phyloP scores from a whole-genome alignment of 306 rosid species.

The Astragalus glycyphyllos region DNA sequence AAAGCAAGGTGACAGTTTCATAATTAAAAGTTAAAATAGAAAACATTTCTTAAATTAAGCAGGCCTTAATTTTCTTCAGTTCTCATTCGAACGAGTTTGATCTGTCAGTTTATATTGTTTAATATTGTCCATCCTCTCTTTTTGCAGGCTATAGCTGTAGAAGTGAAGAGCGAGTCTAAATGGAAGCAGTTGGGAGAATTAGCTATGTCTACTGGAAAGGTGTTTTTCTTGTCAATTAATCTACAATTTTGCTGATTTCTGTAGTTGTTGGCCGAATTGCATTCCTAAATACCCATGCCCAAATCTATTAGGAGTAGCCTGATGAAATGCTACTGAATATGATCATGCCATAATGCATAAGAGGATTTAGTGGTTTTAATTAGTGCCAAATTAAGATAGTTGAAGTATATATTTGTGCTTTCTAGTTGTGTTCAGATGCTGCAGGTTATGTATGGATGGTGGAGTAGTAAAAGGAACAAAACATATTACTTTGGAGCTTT shows the following conservation, averaged over 20 bases:
- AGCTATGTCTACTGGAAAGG: conserved; percentile 97
- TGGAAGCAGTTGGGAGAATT: conserved; percentile 99
- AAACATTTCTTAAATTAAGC: not conserved
- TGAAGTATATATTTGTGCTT: conserved; percentile 8
- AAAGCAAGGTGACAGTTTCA: not conserved
- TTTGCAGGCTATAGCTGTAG: conserved; percentile 81
- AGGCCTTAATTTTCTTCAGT: conserved; percentile 17
- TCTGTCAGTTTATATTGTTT: conserved; percentile 21
- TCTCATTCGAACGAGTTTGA: conserved; percentile 26
- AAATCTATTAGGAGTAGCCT: conserved; percentile 23
- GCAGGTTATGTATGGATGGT: conserved; percentile 2
- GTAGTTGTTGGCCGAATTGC: conserved; percentile 1
- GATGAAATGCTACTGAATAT: conserved; percentile 25
- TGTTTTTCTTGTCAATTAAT: conserved; percentile 35
- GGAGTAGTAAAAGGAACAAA: conserved; percentile 27
- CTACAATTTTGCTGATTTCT: conserved; percentile 32
- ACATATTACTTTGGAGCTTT: conserved; percentile 3
- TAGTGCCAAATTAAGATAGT: conserved; percentile 27
- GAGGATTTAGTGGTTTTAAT: conserved; percentile 16
- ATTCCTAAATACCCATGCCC: conserved; percentile 18
- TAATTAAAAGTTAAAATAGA: not conserved
- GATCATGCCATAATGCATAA: conserved; percentile 28
- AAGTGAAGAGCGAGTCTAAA: conserved; percentile 88
- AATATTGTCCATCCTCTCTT: conserved; percentile 31
- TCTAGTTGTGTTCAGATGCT: conserved; percentile 27